Conservation (phyloP, 163 green algal genomes). For the Scenedesmus sp. region DNA sequence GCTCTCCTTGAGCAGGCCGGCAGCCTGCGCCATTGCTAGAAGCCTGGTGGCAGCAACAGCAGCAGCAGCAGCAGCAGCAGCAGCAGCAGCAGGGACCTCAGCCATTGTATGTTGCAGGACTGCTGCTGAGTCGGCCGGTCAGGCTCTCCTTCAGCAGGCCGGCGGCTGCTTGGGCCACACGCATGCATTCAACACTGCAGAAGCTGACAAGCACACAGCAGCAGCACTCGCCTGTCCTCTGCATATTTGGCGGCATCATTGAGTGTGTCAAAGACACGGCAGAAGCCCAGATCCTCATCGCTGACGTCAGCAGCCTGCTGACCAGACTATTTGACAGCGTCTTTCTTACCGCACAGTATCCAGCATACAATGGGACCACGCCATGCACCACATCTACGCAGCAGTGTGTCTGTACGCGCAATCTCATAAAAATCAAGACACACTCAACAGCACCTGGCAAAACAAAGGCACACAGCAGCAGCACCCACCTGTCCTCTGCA, state of each 20-base stretch:
- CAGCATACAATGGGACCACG: no score
- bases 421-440: no score
- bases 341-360: no score
- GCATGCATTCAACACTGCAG: background rate
- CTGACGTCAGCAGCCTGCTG: background rate
- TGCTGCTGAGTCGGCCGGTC: background rate
- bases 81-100: background rate
- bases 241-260: conserved; percentile 36
- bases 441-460: no score
- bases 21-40: background rate
- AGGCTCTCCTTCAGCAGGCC: no score
- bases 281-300: conserved; percentile 16
- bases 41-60: conserved; percentile 10
- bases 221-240: conserved; percentile 37
- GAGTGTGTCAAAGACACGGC: conserved; percentile 49
- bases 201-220: no score
- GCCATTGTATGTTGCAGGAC: background rate
- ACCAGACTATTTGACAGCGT: background rate
- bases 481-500: conserved; percentile 39
- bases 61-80: background rate
- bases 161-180: background rate
- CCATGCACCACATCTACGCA: no score
- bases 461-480: no score
- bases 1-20: conserved; percentile 3
- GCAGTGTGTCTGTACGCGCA: no score